Evolutionary conservation across 139 green algal genomes (phyloP), one percentile per base, ranked within the genome.

Genomic region (Haematococcus lacustris): DNA sequence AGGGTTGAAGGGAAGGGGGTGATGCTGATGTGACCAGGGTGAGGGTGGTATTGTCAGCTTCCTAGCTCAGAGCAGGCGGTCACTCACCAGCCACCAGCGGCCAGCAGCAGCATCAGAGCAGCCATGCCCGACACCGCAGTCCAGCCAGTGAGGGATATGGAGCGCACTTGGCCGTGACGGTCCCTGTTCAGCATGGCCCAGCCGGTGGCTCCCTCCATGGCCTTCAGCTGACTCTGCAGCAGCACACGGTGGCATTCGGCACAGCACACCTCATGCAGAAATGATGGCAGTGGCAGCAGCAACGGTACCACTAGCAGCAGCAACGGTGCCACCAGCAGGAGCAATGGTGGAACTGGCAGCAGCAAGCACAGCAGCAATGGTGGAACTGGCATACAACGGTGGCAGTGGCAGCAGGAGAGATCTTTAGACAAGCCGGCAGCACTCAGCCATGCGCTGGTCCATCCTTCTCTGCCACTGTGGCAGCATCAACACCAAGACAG

Each of bases 91-190:
- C 7, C 47, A 25, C 80, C 84, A 6, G 35, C 74, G 3, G 83
- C 9, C 6, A 80, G 37, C n/a, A 89, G 71, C 62, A 89, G 53
- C 34, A 87, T 71, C 60, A 88, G 68, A 35, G 84, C 80, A 5
- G 78, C 76, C 23, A 91, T 83, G 33, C 82, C 85, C 2, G 78
- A 32, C 43, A 88, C 40, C 0, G 86, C 86, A 0, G 77, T 80
- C 86, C 84, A 89, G 37, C 89, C 91, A 7, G 67, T 64, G 3
- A 74, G 38, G 4, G 57, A 61, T 1, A 67, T 30, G 1, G 26
- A 3, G 0, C n/a, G 66, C 37, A 68, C 80, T 61, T 73, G 72
- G 57, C 82, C 73, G 26, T 74, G 37, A 21, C 59, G 38, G 76
- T 86, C 78, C 25, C 81, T 64, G 35, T 65, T 71, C 21, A 84